Conservation (phyloP, 352 stramenopile species). For the Phytophthora vignae region DNA sequence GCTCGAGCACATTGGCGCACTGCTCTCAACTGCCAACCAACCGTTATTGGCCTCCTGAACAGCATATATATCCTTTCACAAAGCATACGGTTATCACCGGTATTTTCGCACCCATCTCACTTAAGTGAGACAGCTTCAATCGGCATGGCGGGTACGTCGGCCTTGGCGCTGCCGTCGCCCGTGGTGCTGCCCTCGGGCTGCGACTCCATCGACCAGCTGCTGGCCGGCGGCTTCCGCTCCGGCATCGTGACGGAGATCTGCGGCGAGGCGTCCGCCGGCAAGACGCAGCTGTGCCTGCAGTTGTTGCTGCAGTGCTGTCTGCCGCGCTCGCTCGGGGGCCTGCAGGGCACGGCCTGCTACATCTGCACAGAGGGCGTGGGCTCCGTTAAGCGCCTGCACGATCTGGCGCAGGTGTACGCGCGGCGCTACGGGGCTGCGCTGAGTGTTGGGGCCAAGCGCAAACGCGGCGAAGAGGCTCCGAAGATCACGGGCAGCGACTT, state of each 20-base stretch:
- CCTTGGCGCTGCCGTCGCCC: slow-evolving; percentile 56
- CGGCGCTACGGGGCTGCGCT: slow-evolving; percentile 46
- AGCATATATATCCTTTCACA: not conserved
- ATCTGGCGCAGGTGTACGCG: slow-evolving; percentile 65
- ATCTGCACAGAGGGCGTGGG: slow-evolving; percentile 82
- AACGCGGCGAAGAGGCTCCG: slow-evolving; percentile 40
- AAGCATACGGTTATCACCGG: not conserved
- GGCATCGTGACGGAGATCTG: slow-evolving; percentile 80
- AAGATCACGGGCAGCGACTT: slow-evolving; percentile 45
- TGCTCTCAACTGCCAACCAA: slow-evolving; percentile 18
- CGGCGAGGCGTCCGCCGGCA: slow-evolving; percentile 76
- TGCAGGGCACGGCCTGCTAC: slow-evolving; percentile 78
- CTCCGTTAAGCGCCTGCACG: slow-evolving; percentile 75
- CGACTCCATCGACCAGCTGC: slow-evolving; percentile 56
- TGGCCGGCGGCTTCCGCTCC: slow-evolving; percentile 71
- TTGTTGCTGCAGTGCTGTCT: slow-evolving; percentile 76
- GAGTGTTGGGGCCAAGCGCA: slow-evolving; percentile 48
- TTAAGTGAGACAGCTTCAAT: no score
- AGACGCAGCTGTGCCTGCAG: slow-evolving; percentile 85
- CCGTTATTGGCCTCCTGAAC: slow-evolving; percentile 14
- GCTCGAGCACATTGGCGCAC: not conserved
- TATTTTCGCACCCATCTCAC: no score
- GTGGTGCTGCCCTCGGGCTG: slow-evolving; percentile 64
- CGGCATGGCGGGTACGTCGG: slow-evolving; percentile 31
- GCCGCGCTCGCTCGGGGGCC: slow-evolving; percentile 49